Conservation (phyloP, 2,329 filamentous ascomycete genomes). For the Metarhizium robertsii region DNA sequence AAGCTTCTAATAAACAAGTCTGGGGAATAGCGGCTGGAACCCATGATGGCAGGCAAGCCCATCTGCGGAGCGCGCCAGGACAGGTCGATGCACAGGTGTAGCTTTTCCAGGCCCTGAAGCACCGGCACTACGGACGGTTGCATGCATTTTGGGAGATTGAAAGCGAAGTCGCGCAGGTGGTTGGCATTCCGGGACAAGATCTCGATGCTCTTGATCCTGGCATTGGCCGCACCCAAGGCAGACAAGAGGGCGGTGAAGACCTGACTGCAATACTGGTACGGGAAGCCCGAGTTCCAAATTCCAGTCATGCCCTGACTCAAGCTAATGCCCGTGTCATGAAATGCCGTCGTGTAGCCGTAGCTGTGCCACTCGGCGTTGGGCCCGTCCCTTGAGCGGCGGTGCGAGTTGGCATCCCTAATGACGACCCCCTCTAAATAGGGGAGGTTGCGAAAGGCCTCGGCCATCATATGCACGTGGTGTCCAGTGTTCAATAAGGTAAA, state of each 20-base stretch:
- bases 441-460: slow-evolving; percentile 45
- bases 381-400: slow-evolving; percentile 39
- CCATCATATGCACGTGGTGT: slow-evolving; percentile 41
- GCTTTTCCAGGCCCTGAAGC: slow-evolving; percentile 33
- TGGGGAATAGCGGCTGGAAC: slow-evolving; percentile 2
- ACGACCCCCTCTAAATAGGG: slow-evolving; percentile 45
- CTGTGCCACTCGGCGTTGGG: slow-evolving; percentile 36
- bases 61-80: slow-evolving; percentile 4
- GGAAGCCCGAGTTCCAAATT: slow-evolving; percentile 6
- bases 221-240: slow-evolving; percentile 31
- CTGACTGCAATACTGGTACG: slow-evolving; percentile 16
- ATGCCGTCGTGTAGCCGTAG: slow-evolving; percentile 38
- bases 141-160: slow-evolving; percentile 33
- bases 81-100: slow-evolving; percentile 25
- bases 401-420: slow-evolving; percentile 48
- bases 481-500: slow-evolving; percentile 31
- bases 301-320: slow-evolving; percentile 7
- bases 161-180: slow-evolving; percentile 31
- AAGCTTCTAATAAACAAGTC: slow-evolving; percentile 14
- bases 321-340: slow-evolving; percentile 21
- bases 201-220: slow-evolving; percentile 34
- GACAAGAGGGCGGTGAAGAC: slow-evolving; percentile 31
- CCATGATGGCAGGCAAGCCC: neutral
- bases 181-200: slow-evolving; percentile 28
- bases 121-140: slow-evolving; percentile 28